These are phyloP conservation scores for Ogataea nakhonphanomensis DNA, from an alignment of 805 yeast genomes.

Conservation along the genomic window DNA sequence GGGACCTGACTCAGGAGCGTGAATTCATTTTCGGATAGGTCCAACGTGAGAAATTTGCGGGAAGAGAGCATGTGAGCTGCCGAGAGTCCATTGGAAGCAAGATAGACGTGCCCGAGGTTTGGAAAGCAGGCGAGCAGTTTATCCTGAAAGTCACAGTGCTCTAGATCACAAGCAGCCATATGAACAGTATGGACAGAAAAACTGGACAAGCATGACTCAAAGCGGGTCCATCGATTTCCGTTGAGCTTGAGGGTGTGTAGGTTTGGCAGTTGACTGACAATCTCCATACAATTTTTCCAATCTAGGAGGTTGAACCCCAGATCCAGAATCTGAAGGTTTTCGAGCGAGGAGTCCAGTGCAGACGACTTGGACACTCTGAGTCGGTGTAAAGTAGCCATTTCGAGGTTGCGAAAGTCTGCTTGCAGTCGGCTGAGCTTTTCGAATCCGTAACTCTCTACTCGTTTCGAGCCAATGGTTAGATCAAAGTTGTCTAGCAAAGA, in stretches of 20 bases:
- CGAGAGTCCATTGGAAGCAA: slow-evolving; percentile 24
- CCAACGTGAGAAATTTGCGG: slow-evolving; percentile 6
- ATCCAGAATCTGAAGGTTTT: slow-evolving; percentile 43
- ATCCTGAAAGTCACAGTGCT: neutral
- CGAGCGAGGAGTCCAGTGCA: slow-evolving; percentile 11
- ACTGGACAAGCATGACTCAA: neutral
- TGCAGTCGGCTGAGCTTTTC: slow-evolving; percentile 50
- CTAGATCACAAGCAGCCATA: slow-evolving; percentile 18
- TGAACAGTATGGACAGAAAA: slow-evolving; percentile 17
- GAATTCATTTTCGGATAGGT: slow-evolving; percentile 42
- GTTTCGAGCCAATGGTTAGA: slow-evolving; percentile 52
- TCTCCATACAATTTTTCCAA: slow-evolving; percentile 36
- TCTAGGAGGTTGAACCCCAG: slow-evolving; percentile 58
- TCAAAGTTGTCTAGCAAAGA: slow-evolving; percentile 21
- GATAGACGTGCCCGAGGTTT: slow-evolving; percentile 28
- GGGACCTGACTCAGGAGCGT: slow-evolving; percentile 19
- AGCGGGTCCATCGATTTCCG: slow-evolving; percentile 45
- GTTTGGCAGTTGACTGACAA: slow-evolving; percentile 36
- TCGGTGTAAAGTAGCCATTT: slow-evolving; percentile 48
- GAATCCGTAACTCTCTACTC: slow-evolving; percentile 63
- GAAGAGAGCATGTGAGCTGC: neutral
- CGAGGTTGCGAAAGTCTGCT: slow-evolving; percentile 42
- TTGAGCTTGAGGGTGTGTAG: slow-evolving; percentile 47
- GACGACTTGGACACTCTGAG: slow-evolving; percentile 32
- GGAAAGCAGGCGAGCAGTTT: slow-evolving; percentile 12